Percentiles rank a stretch among this genome's conserved stretches.
These are phyloP conservation scores for Lolium multiflorum DNA, from an alignment of 176 grass and related monocot genomes.

Conservation along the genomic window DNA sequence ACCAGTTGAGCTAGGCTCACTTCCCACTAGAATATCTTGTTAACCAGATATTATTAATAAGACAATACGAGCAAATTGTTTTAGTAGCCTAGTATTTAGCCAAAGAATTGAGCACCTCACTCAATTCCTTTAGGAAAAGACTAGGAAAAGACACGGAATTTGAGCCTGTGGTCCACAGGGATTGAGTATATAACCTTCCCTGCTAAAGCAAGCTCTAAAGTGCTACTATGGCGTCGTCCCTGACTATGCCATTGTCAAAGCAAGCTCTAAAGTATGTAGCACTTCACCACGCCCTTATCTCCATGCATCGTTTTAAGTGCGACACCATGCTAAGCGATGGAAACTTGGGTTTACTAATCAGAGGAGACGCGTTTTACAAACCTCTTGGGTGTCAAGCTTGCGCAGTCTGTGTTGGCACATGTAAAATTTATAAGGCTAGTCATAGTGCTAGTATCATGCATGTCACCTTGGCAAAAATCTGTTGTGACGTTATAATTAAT, in stretches of 20 bases:
- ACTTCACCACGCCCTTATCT: neutral
- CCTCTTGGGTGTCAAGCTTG: conserved; percentile 39
- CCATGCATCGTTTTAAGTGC: neutral
- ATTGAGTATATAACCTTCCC: neutral
- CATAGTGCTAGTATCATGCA: too few species aligned
- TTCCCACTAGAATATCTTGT: too few species aligned
- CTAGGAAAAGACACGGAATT: too few species aligned
- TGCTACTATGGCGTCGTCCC: neutral
- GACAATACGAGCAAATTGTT: neutral
- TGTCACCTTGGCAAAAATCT: too few species aligned
- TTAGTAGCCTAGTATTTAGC: neutral
- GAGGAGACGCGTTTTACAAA: conserved; percentile 28
- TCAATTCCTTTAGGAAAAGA: neutral
- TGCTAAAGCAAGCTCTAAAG: neutral
- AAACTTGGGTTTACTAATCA: conserved; percentile 40
- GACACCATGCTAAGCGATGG: conserved; percentile 39
- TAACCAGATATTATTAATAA: neutral
- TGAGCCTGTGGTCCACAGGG: conserved; percentile 13
- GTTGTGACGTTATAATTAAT: too few species aligned
- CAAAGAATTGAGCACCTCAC: neutral
- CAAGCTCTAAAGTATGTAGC: neutral
- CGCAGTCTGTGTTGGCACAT: conserved; percentile 14
- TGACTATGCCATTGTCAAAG: neutral
- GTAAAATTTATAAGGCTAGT: conserved; percentile 14
- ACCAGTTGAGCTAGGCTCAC: too few species aligned